These are phyloP conservation scores for Schoenoplectus tabernaemontani DNA, from an alignment of 202 grass and related monocot species.

Conservation along the genomic window DNA sequence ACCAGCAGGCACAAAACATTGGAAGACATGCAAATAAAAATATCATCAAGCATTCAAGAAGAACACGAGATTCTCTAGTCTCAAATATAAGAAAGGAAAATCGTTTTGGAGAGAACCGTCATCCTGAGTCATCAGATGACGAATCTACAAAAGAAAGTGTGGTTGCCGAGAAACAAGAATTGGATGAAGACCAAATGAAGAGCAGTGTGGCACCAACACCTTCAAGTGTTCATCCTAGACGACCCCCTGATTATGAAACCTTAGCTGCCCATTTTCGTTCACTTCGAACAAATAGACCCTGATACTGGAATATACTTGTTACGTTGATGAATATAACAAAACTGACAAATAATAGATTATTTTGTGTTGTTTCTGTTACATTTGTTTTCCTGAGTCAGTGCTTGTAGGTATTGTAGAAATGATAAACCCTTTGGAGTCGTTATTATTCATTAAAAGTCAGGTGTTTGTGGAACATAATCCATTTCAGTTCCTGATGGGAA, in stretches of 20 bases:
- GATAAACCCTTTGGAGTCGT: not conserved
- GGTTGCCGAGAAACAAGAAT: not conserved
- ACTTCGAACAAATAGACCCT: constrained; percentile 45
- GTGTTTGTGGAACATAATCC: not conserved
- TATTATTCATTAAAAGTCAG: not conserved
- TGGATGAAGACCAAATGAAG: not conserved
- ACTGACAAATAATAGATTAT: not conserved
- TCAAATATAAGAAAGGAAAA: constrained; percentile 30
- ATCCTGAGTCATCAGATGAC: constrained; percentile 20
- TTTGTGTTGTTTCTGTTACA: not conserved
- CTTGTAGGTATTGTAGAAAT: not conserved
- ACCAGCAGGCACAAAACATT: constrained; percentile 9
- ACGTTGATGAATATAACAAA: not conserved
- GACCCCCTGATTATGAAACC: constrained; percentile 78
- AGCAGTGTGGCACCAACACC: constrained; percentile 23
- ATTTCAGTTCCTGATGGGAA: not conserved
- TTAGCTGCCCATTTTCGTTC: constrained; percentile 84
- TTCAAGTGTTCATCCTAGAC: constrained; percentile 54
- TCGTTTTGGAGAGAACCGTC: constrained; percentile 12
- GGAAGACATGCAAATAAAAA: constrained; percentile 36
- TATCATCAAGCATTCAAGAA: constrained; percentile 32
- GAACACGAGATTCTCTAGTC: constrained; percentile 32
- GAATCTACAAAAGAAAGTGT: not conserved
- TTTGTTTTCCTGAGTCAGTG: not conserved
- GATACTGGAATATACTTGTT: not conserved